Evolutionary conservation across 1,284 basidiomycete species (phyloP), one percentile per base, ranked within the genome.

Genomic region (Ustilago bromivora): DNA sequence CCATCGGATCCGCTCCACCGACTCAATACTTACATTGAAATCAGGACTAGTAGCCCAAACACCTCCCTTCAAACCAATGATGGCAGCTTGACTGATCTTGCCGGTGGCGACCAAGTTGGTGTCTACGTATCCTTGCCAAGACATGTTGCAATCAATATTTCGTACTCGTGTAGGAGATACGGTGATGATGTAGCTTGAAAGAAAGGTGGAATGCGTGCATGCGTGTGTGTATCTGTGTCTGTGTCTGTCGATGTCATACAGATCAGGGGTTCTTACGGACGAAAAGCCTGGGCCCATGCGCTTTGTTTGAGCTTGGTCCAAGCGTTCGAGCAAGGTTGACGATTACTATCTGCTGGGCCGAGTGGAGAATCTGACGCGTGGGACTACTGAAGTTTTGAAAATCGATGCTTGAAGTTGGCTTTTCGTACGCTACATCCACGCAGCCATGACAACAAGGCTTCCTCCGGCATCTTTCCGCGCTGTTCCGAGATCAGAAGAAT

Each of bases 21-120:
- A 7, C n/a, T 46, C n/a, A 4, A n/a, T 23, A 83, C 81, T 58
- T 86, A 96, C 94, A 36, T 86, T 89, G 87, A 92, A 95, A n/a
- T 91, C 92, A 10, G 89, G 13, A 15, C 91, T 91, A 7, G 89
- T 82, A 23, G 94, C 95, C 96, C 96, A 98, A 32, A 96, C 89
- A 71, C 96, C 95, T 57, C 95, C 94, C 81, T 91, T 88, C 76
- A 90, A 90, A 47, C 95, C 95, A 61, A 98, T 77, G 87, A 98
- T 97, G 51, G 94, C 94, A 47, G 94, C 95, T 82, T 90, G 89
- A 47, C 88, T 66, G 85, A 97, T 89, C 87, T 91, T 93, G 81
- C 91, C 92, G 66, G 89, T 92, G 35, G 91, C 93, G 77, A 96
- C 87, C 73, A 98, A 91, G 86, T 95, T 92, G 84, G 88, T 88